phyloP scores from a whole-genome alignment of 176 grass and related monocot species.

The Oryza officinalis region DNA sequence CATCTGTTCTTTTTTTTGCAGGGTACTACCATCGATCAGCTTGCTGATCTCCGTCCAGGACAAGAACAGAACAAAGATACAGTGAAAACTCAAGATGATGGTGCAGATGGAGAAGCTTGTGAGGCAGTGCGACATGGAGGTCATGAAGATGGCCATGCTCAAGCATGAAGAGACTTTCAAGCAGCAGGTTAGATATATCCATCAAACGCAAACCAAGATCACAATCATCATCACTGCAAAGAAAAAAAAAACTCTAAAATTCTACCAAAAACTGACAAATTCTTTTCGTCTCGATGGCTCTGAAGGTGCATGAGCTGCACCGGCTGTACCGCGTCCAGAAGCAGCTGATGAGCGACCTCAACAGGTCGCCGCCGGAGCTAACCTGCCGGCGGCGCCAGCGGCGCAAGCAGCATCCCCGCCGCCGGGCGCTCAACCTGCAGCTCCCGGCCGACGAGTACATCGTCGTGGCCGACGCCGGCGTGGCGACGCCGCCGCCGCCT shows the following conservation, averaged over 20 bases:
- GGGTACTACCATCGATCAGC: not conserved
- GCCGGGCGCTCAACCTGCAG: slow-evolving; percentile 41
- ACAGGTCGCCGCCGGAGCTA: not conserved
- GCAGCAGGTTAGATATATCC: slow-evolving; percentile 53
- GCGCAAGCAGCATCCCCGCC: slow-evolving; percentile 28
- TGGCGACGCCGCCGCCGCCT: not conserved
- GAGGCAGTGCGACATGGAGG: slow-evolving; percentile 62
- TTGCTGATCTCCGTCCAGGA: not conserved
- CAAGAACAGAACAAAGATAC: not conserved
- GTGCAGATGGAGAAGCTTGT: slow-evolving; percentile 55
- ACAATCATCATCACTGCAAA: not conserved
- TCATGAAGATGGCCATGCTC: slow-evolving; percentile 76
- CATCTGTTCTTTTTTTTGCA: not conserved
- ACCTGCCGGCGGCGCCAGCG: slow-evolving; percentile 43
- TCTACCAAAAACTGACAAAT: not conserved
- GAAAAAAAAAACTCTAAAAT: not conserved
- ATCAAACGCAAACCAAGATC: not conserved
- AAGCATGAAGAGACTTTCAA: slow-evolving; percentile 76
- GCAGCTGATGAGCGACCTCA: slow-evolving; percentile 60
- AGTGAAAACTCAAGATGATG: not conserved
- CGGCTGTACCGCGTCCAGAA: slow-evolving; percentile 66
- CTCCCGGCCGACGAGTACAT: slow-evolving; percentile 42
- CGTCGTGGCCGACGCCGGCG: not conserved
- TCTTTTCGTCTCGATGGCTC: not conserved
- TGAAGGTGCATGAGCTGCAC: slow-evolving; percentile 66